Percentiles rank a stretch among this genome's conserved stretches.
These are phyloP conservation scores for Nicotiana tabacum DNA, from an alignment of 257 asterid species.

Conservation along the genomic window DNA sequence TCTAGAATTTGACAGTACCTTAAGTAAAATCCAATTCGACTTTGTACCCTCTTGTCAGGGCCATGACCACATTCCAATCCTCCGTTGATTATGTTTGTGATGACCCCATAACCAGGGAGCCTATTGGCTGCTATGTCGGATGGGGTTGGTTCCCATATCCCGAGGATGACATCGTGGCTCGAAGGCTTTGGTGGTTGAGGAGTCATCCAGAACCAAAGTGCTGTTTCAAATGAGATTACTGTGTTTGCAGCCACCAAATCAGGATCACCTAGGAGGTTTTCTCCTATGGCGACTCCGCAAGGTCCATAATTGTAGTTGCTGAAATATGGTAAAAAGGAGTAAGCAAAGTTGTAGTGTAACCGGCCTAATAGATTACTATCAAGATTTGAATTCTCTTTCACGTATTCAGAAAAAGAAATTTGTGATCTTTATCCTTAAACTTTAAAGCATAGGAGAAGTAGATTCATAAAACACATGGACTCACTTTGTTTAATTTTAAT, in stretches of 20 bases:
- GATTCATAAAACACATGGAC: no score
- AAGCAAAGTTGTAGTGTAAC: no score
- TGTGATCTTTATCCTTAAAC: no score
- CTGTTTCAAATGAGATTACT: conserved; percentile 25
- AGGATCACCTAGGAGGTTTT: conserved; percentile 21
- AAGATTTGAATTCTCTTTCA: no score
- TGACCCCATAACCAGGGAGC: conserved; percentile 24
- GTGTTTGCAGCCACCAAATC: conserved; percentile 24
- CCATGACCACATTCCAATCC: conserved; percentile 29
- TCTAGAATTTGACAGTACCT: conserved; percentile 19
- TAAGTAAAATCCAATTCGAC: conserved; percentile 23
- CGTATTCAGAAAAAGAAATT: no score
- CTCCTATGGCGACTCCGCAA: conserved; percentile 23
- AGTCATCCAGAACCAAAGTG: conserved; percentile 38
- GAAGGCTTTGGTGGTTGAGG: conserved; percentile 30
- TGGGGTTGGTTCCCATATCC: conserved; percentile 24
- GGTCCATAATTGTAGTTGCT: conserved; percentile 30
- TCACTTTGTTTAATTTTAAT: no score
- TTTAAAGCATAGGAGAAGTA: no score
- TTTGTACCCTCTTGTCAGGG: background rate
- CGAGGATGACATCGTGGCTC: conserved; percentile 22
- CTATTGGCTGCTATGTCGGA: conserved; percentile 19
- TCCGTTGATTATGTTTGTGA: conserved; percentile 31
- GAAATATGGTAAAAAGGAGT: background rate
- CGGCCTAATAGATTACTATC: no score